Evolutionary conservation across 371 early-diverging fungal genomes (phyloP), one percentile per base, ranked within the genome.

Genomic region (Blakeslea trispora): DNA sequence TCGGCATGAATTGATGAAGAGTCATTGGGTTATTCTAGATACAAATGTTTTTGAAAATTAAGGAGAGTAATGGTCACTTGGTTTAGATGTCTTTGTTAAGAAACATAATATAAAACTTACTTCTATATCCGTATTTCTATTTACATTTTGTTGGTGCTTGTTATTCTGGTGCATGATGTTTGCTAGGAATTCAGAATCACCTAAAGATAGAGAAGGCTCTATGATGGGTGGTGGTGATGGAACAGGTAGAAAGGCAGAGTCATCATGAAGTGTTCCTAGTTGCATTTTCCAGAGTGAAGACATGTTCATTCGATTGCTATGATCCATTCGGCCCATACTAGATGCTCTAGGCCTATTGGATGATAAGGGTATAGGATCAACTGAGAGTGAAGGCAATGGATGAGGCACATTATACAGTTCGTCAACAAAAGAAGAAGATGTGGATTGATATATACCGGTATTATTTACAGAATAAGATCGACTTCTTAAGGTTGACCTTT

Each of bases 381-480:
- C 37, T 74, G 80, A 5, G 70, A 13, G 10, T 14, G 50, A 15
- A 21, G 45, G 23, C 19, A 23, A 15, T n/a, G 44, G 22, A 14
- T 35, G 28, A 15, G 44, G 32, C 17, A 44, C 5, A 13, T 11
- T 31, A 31, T 53, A 24, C 24, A 51, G 23, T 13, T 41, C 28
- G 44, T 57, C 34, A 3, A 9, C 35, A 9, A 43, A 22, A 19
- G 45, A 13, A 15, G 28, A 0, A 1, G 44, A 40, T 13, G 47
- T 46, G 11, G 39, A 42, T 10, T 69, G 74, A 56, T 80, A 88
- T 37, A 70, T 74, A 10, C 77, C 77, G 2, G 84, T 78, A 19
- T 86, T 83, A 51, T 85, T 82, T 23, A 89, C 83, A 31, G 89
- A 87, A 62, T 87, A 88, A 0, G 89, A 88, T 11, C 91, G 74